Evolutionary conservation across 2,329 filamentous ascomycete genomes (phyloP).

Genomic region (Aureobasidium namibiae): DNA sequence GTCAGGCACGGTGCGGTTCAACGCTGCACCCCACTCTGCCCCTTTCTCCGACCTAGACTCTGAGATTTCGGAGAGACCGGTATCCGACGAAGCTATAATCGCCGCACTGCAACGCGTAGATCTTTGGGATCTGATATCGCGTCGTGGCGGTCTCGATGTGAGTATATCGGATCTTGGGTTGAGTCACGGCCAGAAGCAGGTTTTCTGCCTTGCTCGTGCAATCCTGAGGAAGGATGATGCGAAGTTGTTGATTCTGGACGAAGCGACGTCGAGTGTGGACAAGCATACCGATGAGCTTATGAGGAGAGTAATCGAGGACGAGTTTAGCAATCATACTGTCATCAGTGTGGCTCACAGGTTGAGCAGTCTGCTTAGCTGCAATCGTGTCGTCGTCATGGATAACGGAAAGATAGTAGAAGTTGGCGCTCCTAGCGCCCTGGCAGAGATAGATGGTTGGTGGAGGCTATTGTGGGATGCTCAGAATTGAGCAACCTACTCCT

Average conservation of each 20-base stretch:
- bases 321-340: slow-evolving; percentile 51
- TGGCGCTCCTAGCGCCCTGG: slow-evolving; percentile 15
- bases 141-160: slow-evolving; percentile 31
- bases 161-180: slow-evolving; percentile 26
- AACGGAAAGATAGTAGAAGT: slow-evolving; percentile 39
- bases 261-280: slow-evolving; percentile 17
- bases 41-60: slow-evolving; percentile 19
- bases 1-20: slow-evolving; percentile 39
- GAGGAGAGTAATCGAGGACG: slow-evolving; percentile 13
- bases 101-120: slow-evolving; percentile 38
- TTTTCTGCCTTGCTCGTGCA: slow-evolving; percentile 42
- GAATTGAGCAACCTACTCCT: not conserved
- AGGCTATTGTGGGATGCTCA: not conserved
- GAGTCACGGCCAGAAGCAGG: slow-evolving; percentile 43
- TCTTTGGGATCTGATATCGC: slow-evolving; percentile 22
- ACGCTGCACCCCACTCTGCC: slow-evolving; percentile 36
- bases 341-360: slow-evolving; percentile 50
- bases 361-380: slow-evolving; percentile 46
- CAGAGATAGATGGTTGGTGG: not conserved
- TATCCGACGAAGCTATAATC: slow-evolving; percentile 22
- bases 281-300: not conserved
- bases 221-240: slow-evolving; percentile 29
- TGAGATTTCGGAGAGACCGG: slow-evolving; percentile 23
- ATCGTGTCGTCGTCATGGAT: slow-evolving; percentile 45
- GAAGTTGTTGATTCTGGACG: slow-evolving; percentile 33